A percentile compares a stretch with the other conserved stretches of the same genome.
These are phyloP conservation scores for Tuber umbilicatum DNA, from an alignment of 495 filamentous ascomycete species.

Conservation along the genomic window DNA sequence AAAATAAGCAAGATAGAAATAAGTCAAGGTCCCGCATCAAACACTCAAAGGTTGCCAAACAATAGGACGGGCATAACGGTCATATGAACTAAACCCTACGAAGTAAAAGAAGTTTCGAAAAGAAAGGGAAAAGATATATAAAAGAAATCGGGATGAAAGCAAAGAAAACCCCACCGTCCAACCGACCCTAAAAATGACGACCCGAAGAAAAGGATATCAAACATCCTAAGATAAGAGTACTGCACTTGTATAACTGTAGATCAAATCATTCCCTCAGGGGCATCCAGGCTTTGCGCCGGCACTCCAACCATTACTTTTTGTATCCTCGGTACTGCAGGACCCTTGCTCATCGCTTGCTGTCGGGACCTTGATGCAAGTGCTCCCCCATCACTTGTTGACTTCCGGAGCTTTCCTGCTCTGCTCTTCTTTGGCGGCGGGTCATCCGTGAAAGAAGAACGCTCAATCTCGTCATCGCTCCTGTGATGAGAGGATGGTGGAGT, in stretches of 20 bases:
- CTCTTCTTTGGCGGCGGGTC: conserved; percentile 37
- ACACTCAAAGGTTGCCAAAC: neutral
- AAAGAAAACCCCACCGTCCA: neutral
- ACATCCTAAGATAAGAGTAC: neutral
- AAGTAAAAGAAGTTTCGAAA: neutral
- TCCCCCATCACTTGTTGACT: conserved; percentile 40
- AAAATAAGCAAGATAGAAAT: neutral
- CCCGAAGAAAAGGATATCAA: neutral
- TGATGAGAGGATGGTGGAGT: conserved; percentile 28
- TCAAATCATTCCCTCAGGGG: conserved; percentile 36
- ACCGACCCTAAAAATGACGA: neutral
- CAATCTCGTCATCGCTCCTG: conserved; percentile 34
- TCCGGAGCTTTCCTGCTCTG: conserved; percentile 33
- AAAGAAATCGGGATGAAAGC: neutral
- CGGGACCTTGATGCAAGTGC: conserved; percentile 29
- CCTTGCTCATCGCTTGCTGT: conserved; percentile 26
- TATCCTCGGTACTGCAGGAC: conserved; percentile 24
- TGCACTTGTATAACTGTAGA: neutral
- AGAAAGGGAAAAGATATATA: neutral
- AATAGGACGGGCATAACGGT: conserved; percentile 1
- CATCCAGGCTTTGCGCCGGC: neutral
- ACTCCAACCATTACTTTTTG: conserved; percentile 19
- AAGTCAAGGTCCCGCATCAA: neutral
- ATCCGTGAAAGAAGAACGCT: conserved; percentile 35
- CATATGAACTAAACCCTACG: conserved; percentile 1